A percentile compares a stretch with the other conserved stretches of the same genome.
phyloP scores from a whole-genome alignment of 257 asterid genomes.

The Haberlea rhodopensis region DNA sequence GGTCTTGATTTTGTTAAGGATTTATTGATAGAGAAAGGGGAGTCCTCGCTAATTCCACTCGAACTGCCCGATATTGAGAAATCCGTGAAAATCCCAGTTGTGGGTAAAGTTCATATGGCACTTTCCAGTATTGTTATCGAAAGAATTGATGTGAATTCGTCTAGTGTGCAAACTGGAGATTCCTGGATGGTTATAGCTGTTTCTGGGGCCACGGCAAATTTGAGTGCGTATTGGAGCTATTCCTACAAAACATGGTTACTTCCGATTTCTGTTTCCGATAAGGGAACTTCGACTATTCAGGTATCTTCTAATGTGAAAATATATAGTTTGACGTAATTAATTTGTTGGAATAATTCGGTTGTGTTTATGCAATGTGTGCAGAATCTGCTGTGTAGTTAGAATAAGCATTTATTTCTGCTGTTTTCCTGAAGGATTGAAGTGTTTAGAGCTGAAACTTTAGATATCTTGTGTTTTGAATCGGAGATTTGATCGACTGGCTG shows the following conservation, averaged over 20 bases:
- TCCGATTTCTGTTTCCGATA: conserved; percentile 60
- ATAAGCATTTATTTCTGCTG: too few relatives aligned
- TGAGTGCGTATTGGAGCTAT: conserved; percentile 81
- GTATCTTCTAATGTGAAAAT: conserved; percentile 30
- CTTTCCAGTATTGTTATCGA: conserved; percentile 51
- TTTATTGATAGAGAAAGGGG: conserved; percentile 54
- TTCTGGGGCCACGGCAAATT: conserved; percentile 77
- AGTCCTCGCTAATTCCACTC: conserved; percentile 65
- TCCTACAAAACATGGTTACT: conserved; percentile 60
- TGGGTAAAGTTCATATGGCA: conserved; percentile 60
- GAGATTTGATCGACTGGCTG: too few relatives aligned
- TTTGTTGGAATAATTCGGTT: conserved; percentile 8
- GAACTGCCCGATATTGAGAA: conserved; percentile 62
- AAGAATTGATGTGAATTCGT: conserved; percentile 51
- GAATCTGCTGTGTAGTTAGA: too few relatives aligned
- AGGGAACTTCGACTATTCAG: conserved; percentile 75
- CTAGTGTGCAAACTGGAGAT: conserved; percentile 66
- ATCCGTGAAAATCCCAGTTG: conserved; percentile 51
- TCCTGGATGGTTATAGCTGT: conserved; percentile 58
- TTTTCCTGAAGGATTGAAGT: too few relatives aligned
- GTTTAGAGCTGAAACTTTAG: too few relatives aligned
- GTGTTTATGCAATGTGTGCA: neutral
- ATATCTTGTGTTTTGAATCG: too few relatives aligned
- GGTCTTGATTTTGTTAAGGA: conserved; percentile 80
- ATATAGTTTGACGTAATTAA: neutral